These are phyloP conservation scores for Phytophthora sp. DNA, from an alignment of 352 stramenopile species.

Conservation along the genomic window DNA sequence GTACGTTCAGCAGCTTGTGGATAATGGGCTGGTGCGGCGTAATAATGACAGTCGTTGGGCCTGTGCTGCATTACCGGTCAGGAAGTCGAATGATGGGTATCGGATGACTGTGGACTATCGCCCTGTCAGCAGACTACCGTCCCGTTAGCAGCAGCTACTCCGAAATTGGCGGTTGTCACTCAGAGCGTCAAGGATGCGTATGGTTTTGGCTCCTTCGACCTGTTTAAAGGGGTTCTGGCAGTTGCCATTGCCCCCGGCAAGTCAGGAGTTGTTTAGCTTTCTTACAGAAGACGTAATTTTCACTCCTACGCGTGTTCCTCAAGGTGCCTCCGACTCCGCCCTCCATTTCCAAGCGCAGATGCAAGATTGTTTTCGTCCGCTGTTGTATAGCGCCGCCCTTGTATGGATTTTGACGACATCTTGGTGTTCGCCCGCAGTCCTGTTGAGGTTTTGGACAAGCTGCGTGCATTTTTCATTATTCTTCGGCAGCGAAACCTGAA, in stretches of 20 bases:
- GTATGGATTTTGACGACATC: constrained; percentile 37
- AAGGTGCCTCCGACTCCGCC: constrained; percentile 3
- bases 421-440: constrained; percentile 22
- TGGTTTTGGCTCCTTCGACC: constrained; percentile 7
- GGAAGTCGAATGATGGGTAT: background rate
- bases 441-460: background rate
- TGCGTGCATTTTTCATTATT: constrained; percentile 18
- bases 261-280: constrained; percentile 20
- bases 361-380: background rate
- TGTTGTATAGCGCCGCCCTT: constrained; percentile 7
- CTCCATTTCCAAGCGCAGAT: constrained; percentile 10
- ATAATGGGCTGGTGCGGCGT: background rate
- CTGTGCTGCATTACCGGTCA: background rate
- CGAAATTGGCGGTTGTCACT: background rate
- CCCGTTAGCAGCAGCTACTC: constrained; percentile 7
- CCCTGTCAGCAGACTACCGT: background rate
- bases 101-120: background rate
- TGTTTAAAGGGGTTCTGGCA: constrained; percentile 29
- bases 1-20: background rate
- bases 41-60: background rate
- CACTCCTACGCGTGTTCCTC: constrained; percentile 8
- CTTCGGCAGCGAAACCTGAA: constrained; percentile 8
- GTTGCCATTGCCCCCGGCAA: constrained; percentile 6
- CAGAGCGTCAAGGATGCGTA: constrained; percentile 2
- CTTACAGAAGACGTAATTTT: constrained; percentile 23